phyloP scores from a whole-genome alignment of 1,284 basidiomycete species.

The Vanrija sp. region DNA sequence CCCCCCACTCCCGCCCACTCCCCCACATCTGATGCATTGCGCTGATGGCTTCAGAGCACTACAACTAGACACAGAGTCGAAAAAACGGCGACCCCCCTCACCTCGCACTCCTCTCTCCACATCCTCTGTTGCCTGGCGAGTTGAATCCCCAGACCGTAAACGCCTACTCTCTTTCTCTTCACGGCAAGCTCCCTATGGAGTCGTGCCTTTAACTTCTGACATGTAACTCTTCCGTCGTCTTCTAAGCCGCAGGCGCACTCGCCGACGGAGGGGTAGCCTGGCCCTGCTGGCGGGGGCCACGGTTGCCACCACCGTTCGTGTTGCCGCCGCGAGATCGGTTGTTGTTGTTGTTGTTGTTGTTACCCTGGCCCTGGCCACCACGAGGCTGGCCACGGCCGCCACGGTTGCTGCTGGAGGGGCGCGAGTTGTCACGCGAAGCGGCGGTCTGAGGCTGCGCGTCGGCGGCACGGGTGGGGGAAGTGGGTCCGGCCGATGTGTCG shows the following conservation, averaged over 20 bases:
- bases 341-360: not conserved
- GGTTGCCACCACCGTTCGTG: too few relatives aligned
- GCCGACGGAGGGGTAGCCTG: not conserved
- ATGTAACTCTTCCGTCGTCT: not conserved
- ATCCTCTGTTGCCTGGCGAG: constrained; percentile 3
- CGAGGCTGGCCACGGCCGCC: constrained; percentile 5
- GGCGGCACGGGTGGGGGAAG: too few relatives aligned
- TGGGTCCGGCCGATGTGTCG: not conserved
- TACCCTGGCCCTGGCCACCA: constrained; percentile 2
- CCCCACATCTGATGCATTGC: constrained; percentile 3
- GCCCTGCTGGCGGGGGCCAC: too few relatives aligned
- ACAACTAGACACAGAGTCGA: not conserved
- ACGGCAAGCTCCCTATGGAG: too few relatives aligned
- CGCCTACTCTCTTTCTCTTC: too few relatives aligned
- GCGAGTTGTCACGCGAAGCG: constrained; percentile 9
- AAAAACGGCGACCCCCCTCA: constrained; percentile 2
- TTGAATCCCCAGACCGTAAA: constrained; percentile 13
- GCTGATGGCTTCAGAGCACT: constrained; percentile 14
- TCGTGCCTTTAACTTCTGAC: not conserved
- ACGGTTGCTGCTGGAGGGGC: constrained; percentile 12
- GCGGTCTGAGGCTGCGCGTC: constrained; percentile 1
- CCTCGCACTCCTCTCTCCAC: constrained; percentile 11
- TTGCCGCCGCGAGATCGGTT: too few relatives aligned
- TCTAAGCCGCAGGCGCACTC: constrained; percentile 6
- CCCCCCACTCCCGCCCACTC: too few relatives aligned